These are phyloP conservation scores for Pascua sp. DNA, from an alignment of 1,284 basidiomycete species.

Conservation along the genomic window DNA sequence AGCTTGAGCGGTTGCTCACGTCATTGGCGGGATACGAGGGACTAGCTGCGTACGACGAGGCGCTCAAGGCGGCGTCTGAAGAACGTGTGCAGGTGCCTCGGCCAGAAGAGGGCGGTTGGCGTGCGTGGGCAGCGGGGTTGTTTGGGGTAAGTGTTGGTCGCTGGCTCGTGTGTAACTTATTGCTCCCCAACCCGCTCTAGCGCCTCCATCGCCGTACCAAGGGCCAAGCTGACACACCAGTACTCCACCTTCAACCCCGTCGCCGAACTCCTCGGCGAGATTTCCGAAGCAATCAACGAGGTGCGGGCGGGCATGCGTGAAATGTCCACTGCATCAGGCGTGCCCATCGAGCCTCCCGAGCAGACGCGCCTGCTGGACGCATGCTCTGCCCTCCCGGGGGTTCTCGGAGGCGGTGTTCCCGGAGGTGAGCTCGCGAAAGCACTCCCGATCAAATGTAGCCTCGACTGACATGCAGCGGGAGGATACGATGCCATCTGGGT, in stretches of 20 bases:
- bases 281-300: constrained; percentile 52
- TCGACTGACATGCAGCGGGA: constrained; percentile 61
- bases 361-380: constrained; percentile 84
- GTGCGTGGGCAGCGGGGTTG: too few relatives aligned
- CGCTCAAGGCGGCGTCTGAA: constrained; percentile 14
- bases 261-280: constrained; percentile 1
- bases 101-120: too few relatives aligned
- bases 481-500: constrained; percentile 97
- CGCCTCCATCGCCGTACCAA: too few relatives aligned
- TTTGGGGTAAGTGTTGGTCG: too few relatives aligned
- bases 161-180: too few relatives aligned
- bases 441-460: neutral
- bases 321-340: constrained; percentile 75
- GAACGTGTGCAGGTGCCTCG: too few relatives aligned
- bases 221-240: neutral
- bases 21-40: constrained; percentile 36
- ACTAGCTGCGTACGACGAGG: constrained; percentile 34
- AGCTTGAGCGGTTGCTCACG: constrained; percentile 32
- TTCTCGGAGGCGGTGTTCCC: constrained; percentile 92
- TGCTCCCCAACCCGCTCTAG: too few relatives aligned
- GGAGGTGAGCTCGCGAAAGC: constrained; percentile 59
- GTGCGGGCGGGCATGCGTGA: constrained; percentile 79
- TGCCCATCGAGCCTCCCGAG: constrained; percentile 86
- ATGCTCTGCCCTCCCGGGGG: constrained; percentile 71
- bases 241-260: constrained; percentile 1